Evolutionary conservation across 2,329 filamentous ascomycete genomes (phyloP).

Genomic region (Thermothelomyces thermophilus): DNA sequence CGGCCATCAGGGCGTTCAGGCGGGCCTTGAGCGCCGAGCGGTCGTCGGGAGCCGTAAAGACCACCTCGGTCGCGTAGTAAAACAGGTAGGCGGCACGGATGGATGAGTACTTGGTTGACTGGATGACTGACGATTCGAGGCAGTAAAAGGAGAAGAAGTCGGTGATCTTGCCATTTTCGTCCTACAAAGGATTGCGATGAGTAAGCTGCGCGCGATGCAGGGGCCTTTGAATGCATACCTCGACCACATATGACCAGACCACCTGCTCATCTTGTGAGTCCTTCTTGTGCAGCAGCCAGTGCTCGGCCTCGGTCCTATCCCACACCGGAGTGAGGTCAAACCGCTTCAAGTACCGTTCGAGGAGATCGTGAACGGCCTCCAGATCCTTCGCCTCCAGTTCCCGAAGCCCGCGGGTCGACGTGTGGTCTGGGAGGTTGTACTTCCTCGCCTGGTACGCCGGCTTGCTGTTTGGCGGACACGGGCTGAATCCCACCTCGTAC

Average conservation of each 20-base stretch:
- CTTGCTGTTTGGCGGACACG: conserved; percentile 75
- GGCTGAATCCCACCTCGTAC: conserved; percentile 90
- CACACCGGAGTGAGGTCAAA: conserved; percentile 84
- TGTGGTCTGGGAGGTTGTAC: conserved; percentile 72
- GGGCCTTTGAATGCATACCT: conserved; percentile 40
- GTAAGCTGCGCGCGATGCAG: not conserved
- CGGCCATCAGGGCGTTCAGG: conserved; percentile 72
- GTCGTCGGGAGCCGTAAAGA: conserved; percentile 52
- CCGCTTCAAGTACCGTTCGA: conserved; percentile 69
- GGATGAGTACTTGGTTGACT: conserved; percentile 66
- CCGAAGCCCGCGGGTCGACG: conserved; percentile 67
- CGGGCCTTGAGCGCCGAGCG: conserved; percentile 63
- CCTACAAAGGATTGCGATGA: conserved; percentile 29
- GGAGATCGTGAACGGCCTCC: conserved; percentile 64
- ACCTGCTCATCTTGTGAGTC: conserved; percentile 64
- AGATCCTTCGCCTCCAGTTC: conserved; percentile 75
- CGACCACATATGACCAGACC: conserved; percentile 90
- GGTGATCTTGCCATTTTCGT: conserved; percentile 70
- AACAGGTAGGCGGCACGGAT: conserved; percentile 92
- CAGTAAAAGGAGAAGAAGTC: conserved; percentile 98
- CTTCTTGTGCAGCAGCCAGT: conserved; percentile 77
- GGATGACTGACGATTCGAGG: conserved; percentile 87
- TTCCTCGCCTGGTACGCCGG: conserved; percentile 78
- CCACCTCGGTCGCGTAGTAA: conserved; percentile 87
- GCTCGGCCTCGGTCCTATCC: conserved; percentile 69